Evolutionary conservation across 805 yeast genomes (phyloP), one percentile per base, ranked within the genome.

Genomic region (Ogataea ganodermae): DNA sequence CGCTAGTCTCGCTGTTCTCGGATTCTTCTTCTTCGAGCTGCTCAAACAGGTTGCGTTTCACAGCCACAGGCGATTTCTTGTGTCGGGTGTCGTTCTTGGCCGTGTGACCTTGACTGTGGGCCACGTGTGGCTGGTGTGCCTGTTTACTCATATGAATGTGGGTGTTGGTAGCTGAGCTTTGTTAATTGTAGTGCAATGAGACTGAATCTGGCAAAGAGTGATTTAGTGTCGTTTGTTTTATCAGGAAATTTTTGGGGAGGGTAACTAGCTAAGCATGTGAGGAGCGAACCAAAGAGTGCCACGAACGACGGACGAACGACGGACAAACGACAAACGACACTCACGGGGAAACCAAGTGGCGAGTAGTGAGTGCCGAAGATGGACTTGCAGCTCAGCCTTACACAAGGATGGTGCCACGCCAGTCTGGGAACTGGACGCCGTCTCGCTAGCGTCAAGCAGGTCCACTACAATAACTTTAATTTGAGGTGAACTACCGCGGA

Each of bases 21-120:
- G 36, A 3, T 12, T 33, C 36, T 17, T 20, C 49, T 20, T 49
- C 53, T 24, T 46, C 47, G 10, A 49, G 45, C 31, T 49, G 46
- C 32, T 49, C 56, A 37, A 50, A 56, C 12, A 53, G 26, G 38
- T 53, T 53, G 26, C 50, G 45, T 33, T 46, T 51, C 28, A 44
- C 44, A n/a, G 45, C 27, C 13, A 30, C 44, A 4, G 55, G 56
- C 9, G 55, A 49, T 22, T 47, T 53, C 32, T 45, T 21, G 27
- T 26, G 22, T 17, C 17, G 3, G 33, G 8, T 30, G 33, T 30
- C 33, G 16, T 9, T 13, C 16, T 30, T 30, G 33, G 9, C 33
- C 7, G 33, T 4, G 17, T 30, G 33, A 13, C 36, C 13, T 12
- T 17, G 22, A n/a, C 23, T 17, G 21, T 33, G 36, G 17, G 23